A percentile compares a stretch with the other conserved stretches of the same genome.
Evolutionary conservation across 1,284 basidiomycete genomes (phyloP).

Genomic region (Anthracocystis walkeri): DNA sequence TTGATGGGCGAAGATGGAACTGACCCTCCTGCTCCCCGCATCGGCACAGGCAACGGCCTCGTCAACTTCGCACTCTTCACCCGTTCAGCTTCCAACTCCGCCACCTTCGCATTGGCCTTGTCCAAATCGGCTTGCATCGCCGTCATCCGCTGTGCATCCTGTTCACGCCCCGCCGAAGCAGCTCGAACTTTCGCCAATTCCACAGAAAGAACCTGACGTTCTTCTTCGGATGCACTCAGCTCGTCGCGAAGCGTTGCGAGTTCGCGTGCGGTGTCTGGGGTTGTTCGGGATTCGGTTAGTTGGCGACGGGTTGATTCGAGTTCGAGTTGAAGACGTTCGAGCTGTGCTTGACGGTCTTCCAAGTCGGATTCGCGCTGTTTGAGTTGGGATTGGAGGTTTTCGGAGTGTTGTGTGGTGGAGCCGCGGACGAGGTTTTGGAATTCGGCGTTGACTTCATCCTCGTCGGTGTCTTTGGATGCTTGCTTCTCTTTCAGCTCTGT

Average conservation of each 20-base stretch:
- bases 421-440: conserved; percentile 36
- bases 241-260: conserved; percentile 31
- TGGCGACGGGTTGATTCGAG: conserved; percentile 22
- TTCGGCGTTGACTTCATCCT: conserved; percentile 38
- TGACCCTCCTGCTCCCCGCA: conserved; percentile 14
- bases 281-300: conserved; percentile 4
- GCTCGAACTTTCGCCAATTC: conserved; percentile 33
- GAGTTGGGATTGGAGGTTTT: conserved; percentile 1
- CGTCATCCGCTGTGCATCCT: conserved; percentile 8
- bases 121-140: conserved; percentile 22
- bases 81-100: conserved; percentile 34
- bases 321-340: conserved; percentile 14
- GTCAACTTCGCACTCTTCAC: conserved; percentile 8
- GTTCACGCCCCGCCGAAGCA: conserved; percentile 15
- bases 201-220: conserved; percentile 23
- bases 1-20: conserved; percentile 36
- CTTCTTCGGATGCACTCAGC: conserved; percentile 31
- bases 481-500: conserved; percentile 29
- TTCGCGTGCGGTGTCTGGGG: conserved; percentile 6
- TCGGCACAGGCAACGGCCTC: conserved; percentile 32
- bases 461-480: neutral
- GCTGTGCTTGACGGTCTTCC: conserved; percentile 23
- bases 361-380: conserved; percentile 27
- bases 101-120: conserved; percentile 18
- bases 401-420: neutral